phyloP scores from a whole-genome alignment of 805 yeast genomes.

The Starmerella lactis-condensi region DNA sequence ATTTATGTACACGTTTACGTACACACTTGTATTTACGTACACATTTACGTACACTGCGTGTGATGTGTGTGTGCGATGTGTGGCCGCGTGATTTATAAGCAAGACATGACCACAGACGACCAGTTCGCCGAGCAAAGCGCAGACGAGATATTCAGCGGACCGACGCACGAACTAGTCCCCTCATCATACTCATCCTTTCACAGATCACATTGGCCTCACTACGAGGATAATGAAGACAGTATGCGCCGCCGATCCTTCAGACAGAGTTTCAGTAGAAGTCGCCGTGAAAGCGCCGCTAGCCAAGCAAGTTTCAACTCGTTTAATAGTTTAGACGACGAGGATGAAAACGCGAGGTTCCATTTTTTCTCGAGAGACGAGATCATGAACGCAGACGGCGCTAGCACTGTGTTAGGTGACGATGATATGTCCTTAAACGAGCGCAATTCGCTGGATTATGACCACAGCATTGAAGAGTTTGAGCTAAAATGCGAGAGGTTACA shows the following conservation, averaged over 20 bases:
- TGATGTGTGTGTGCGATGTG: no score
- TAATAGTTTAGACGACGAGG: constrained; percentile 3
- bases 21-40: no score
- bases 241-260: not conserved
- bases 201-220: constrained; percentile 22
- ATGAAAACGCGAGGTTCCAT: constrained; percentile 29
- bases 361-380: constrained; percentile 74
- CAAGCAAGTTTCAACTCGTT: constrained; percentile 1
- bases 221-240: constrained; percentile 9
- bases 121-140: constrained; percentile 19
- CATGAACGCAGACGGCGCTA: constrained; percentile 63
- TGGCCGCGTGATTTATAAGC: no score
- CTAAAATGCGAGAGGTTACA: constrained; percentile 18
- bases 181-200: constrained; percentile 53
- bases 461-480: constrained; percentile 7
- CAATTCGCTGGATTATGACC: no score
- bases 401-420: constrained; percentile 42
- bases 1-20: no score
- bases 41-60: no score
- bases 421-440: constrained; percentile 13
- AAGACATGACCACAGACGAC: constrained; percentile 16
- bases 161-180: constrained; percentile 51
- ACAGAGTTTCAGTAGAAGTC: not conserved
- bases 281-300: not conserved
- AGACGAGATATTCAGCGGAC: constrained; percentile 52